phyloP scores from a whole-genome alignment of 345 rosid genomes.

The Toxicodendron radicans region DNA sequence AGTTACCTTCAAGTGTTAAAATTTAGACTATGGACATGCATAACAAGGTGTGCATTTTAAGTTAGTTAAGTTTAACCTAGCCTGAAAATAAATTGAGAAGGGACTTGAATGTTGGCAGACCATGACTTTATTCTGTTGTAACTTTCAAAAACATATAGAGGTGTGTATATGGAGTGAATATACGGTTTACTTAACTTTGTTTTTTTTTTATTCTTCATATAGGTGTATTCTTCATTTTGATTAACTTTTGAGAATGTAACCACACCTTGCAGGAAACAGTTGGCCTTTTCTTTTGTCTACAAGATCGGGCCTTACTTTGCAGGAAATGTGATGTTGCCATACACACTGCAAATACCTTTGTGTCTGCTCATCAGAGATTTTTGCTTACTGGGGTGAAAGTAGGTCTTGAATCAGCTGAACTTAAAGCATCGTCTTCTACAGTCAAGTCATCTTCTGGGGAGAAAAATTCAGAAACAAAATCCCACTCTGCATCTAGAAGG shows the following conservation, averaged over 20 bases:
- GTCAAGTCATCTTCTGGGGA: conserved; percentile 50
- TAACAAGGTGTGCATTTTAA: neutral
- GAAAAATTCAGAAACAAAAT: conserved; percentile 44
- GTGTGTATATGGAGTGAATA: too few species aligned
- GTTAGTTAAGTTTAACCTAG: neutral
- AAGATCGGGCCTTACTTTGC: conserved; percentile 94
- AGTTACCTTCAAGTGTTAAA: neutral
- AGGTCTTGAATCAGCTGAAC: conserved; percentile 66
- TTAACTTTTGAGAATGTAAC: conserved; percentile 10
- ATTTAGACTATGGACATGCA: neutral
- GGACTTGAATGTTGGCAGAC: neutral
- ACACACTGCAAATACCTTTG: conserved; percentile 70
- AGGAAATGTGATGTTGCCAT: conserved; percentile 91
- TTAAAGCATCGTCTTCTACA: conserved; percentile 49
- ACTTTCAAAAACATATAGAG: too few species aligned
- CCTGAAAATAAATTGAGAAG: neutral
- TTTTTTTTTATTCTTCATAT: conserved; percentile 3
- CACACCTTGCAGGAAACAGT: conserved; percentile 63
- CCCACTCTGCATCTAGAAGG: conserved; percentile 35
- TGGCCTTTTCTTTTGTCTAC: conserved; percentile 94
- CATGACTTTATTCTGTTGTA: neutral
- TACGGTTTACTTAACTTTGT: neutral
- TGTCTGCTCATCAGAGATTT: conserved; percentile 87
- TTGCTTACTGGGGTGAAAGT: conserved; percentile 93
- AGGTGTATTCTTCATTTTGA: neutral